Conservation (phyloP, 2,329 filamentous ascomycete species). For the Beauveria sp. region DNA sequence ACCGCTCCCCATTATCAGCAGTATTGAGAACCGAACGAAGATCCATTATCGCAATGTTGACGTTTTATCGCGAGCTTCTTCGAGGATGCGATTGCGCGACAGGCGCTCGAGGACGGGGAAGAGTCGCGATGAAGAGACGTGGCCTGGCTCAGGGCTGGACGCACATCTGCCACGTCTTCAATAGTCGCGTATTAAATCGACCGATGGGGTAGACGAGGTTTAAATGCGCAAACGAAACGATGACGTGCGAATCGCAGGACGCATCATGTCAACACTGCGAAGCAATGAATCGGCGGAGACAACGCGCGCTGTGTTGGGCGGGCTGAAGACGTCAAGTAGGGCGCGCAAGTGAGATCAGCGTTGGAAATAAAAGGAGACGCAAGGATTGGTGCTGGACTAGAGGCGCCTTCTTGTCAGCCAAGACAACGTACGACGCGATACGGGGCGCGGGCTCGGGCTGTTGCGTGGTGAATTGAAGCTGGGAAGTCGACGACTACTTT, state of each 20-base stretch:
- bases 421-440: not conserved
- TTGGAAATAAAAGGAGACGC: not conserved
- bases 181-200: conserved; percentile 2
- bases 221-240: conserved; percentile 5
- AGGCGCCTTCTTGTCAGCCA: not conserved
- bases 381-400: not conserved
- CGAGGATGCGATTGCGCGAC: conserved; percentile 12
- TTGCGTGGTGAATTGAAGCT: conserved; percentile 9
- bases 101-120: conserved; percentile 10
- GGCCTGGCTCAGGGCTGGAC: not conserved
- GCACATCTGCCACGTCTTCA: not conserved
- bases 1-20: conserved; percentile 37
- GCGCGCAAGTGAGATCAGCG: not conserved
- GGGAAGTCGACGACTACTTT: conserved; percentile 5
- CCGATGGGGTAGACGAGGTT: not conserved
- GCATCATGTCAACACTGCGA: conserved; percentile 1
- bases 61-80: not conserved
- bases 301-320: conserved; percentile 7
- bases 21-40: conserved; percentile 47
- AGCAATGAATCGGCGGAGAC: not conserved
- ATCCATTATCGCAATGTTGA: conserved; percentile 33
- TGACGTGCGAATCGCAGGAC: not conserved
- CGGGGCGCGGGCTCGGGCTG: not conserved
- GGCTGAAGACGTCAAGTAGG: not conserved
- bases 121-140: conserved; percentile 9